Base-by-base conservation (phyloP, 2,329 filamentous ascomycete species). In the Sclerotinia minor region DNA sequence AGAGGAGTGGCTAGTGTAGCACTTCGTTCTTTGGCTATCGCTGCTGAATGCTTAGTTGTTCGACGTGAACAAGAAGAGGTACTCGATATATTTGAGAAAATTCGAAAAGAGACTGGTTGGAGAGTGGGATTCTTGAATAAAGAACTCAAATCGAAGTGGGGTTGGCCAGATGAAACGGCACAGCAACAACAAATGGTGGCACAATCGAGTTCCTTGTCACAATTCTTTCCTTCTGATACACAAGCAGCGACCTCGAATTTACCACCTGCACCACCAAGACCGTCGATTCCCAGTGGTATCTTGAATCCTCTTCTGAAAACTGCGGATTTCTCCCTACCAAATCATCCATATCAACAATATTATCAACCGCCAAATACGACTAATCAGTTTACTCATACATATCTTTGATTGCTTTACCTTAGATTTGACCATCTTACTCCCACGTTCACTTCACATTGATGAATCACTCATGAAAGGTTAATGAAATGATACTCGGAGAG, bases 271-370 rank as follows among this genome's bases (percentile, higher is more conserved):
- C 72, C 72, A 41, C 41, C 68, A 58, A 67, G 71, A 3, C 50
- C 71, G 66, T 41, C 71, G 69, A 57, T 77, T 68, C 72, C 75
- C 71, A 69, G 75, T 66, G 85, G 84, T 8, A 85, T 87, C 52
- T 79, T 89, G 7, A 94, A 94, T 74, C 92, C 92, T 1, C 79
- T 94, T 50, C 84, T 89, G 72, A 87, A 85, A 32, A 83, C 83
- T 32, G 91, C 91, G 1, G 91, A 95, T 75, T 95, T 95, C 77
- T 89, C 83, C 32, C 82, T 89, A 72, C 89, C 91, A 5, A 89
- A 92, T 71, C 91, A 94, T 78, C 92, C 92, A 1, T 96, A 95
- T 75, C 89, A 92, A 75, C 87, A 88, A 63, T 89, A 89, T 79
- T 96, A 94, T 74, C 88, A 92, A 70, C 89, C 91, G 47, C 90